Evolutionary conservation across 371 early-diverging fungal species (phyloP).

Genomic region (Mucor plumbeus): DNA sequence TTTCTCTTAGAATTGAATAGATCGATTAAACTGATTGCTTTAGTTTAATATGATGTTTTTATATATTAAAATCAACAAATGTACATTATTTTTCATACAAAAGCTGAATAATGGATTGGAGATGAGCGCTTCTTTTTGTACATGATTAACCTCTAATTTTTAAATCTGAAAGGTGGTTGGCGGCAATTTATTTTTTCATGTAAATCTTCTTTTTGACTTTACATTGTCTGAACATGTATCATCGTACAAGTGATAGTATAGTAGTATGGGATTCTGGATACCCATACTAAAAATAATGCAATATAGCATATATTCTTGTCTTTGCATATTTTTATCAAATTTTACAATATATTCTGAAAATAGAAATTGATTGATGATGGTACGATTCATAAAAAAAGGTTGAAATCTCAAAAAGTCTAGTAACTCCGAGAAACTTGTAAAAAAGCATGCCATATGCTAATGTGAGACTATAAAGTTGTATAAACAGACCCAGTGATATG

Average conservation of each 20-base stretch:
- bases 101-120: not conserved
- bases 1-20: not conserved
- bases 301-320: too few relatives aligned
- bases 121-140: not conserved
- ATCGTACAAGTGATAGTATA: not conserved
- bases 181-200: not conserved
- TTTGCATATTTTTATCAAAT: not conserved
- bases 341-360: not conserved
- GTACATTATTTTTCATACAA: not conserved
- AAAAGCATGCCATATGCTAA: slow-evolving; percentile 16
- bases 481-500: slow-evolving; percentile 7
- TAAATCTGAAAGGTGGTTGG: not conserved
- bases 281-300: not conserved
- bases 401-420: not conserved
- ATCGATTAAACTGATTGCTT: not conserved
- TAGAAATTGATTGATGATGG: slow-evolving; percentile 2
- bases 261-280: not conserved
- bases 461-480: not conserved
- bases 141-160: too few relatives aligned
- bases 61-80: not conserved
- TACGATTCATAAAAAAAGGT: not conserved
- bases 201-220: not conserved
- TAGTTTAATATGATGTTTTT: not conserved
- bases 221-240: not conserved
- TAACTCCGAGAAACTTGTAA: slow-evolving; percentile 15